These are phyloP conservation scores for Linum trigynum DNA, from an alignment of 345 rosid species.

Conservation along the genomic window DNA sequence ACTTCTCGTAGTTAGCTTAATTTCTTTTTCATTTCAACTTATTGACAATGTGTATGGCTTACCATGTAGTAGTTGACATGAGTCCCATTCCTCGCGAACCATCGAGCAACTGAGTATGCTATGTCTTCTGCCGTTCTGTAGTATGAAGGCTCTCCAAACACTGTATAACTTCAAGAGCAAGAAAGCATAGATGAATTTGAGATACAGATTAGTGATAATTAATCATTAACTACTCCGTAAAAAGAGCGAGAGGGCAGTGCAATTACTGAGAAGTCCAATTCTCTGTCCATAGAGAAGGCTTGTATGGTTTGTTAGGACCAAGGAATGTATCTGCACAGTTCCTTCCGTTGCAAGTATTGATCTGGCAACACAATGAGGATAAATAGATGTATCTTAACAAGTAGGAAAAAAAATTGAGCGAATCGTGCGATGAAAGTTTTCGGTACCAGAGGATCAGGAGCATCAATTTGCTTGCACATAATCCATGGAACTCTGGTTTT, in stretches of 20 bases:
- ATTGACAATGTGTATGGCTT: not conserved
- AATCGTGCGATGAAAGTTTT: not conserved
- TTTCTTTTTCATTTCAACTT: not conserved
- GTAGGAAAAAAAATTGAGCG: not conserved
- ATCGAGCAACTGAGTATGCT: slow-evolving; percentile 2
- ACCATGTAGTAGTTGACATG: slow-evolving; percentile 7
- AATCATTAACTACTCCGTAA: not conserved
- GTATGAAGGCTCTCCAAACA: not conserved
- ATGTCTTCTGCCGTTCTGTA: not conserved
- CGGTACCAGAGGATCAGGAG: slow-evolving; percentile 1
- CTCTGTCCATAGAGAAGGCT: slow-evolving; percentile 5
- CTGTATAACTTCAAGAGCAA: not conserved
- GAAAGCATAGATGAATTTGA: not conserved
- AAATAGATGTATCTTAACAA: not conserved
- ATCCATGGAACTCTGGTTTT: not conserved
- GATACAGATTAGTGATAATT: not conserved
- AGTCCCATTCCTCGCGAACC: slow-evolving; percentile 1
- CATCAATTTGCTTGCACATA: slow-evolving; percentile 5
- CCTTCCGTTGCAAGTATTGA: slow-evolving; percentile 6
- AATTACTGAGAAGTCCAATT: slow-evolving; percentile 3
- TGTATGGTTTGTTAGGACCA: slow-evolving; percentile 5
- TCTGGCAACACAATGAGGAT: not conserved
- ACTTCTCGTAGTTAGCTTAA: not conserved
- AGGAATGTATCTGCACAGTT: slow-evolving; percentile 1
- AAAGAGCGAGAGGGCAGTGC: not conserved